These are phyloP conservation scores for Collariella sp. DNA, from an alignment of 495 filamentous ascomycete species.

Conservation along the genomic window DNA sequence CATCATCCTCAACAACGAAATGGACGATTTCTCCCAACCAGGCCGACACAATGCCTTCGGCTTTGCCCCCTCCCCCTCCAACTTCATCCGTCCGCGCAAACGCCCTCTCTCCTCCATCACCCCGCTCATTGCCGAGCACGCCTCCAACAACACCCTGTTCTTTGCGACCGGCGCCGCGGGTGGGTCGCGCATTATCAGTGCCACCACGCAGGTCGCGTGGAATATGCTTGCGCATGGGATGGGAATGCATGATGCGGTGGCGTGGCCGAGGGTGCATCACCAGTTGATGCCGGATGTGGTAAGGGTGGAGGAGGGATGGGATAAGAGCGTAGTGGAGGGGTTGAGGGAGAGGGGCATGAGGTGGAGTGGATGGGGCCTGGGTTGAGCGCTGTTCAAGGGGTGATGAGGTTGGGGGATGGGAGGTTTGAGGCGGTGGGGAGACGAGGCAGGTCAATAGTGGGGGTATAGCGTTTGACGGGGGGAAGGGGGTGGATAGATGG, in stretches of 20 bases:
- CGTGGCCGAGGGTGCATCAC: conserved; percentile 66
- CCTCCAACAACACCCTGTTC: conserved; percentile 56
- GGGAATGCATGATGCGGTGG: conserved; percentile 52
- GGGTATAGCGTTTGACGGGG: conserved; percentile 53
- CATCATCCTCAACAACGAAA: conserved; percentile 78
- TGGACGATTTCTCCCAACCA: conserved; percentile 89
- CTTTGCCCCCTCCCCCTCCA: conserved; percentile 66
- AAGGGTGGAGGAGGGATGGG: conserved; percentile 61
- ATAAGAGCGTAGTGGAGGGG: conserved; percentile 56
- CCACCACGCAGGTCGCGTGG: conserved; percentile 68
- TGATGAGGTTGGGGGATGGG: conserved; percentile 60
- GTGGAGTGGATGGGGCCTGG: conserved; percentile 61
- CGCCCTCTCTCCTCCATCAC: conserved; percentile 73
- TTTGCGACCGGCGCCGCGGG: conserved; percentile 71
- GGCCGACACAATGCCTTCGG: conserved; percentile 68
- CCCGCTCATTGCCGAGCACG: conserved; percentile 60
- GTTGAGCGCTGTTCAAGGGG: conserved; percentile 60
- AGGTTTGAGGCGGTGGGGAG: conserved; percentile 54
- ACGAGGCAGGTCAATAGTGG: conserved; percentile 67
- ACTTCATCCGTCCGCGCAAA: conserved; percentile 75
- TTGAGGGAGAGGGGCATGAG: conserved; percentile 61
- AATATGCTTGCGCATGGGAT: conserved; percentile 60
- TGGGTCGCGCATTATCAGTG: conserved; percentile 80
- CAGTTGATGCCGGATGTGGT: conserved; percentile 67
- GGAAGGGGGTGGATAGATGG: neutral